Evolutionary conservation across 192 early-diverging fungal genomes (phyloP).

Genomic region (Gryganskiella cystojenkinii): DNA sequence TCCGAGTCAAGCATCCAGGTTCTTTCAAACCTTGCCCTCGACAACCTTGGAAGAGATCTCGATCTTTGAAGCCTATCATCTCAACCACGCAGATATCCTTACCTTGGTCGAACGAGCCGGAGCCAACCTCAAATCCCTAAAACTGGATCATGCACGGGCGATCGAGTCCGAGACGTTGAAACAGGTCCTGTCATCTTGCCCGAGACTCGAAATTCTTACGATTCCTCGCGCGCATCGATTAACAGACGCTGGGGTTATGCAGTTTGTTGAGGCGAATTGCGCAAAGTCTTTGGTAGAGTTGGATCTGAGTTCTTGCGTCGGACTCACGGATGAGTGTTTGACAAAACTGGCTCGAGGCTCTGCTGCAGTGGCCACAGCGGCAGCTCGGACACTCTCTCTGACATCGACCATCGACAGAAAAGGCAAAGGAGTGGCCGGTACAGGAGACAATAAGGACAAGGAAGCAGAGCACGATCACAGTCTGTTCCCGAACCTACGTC

Average conservation of each 20-base stretch:
- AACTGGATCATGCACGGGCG: slow-evolving; percentile 26
- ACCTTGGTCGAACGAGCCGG: slow-evolving; percentile 27
- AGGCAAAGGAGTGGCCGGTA: slow-evolving; percentile 11
- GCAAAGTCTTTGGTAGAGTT: slow-evolving; percentile 22
- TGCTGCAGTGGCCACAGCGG: neutral
- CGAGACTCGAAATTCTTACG: slow-evolving; percentile 18
- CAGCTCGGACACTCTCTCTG: too few relatives aligned
- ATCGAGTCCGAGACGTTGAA: slow-evolving; percentile 23
- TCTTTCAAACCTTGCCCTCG: slow-evolving; percentile 26
- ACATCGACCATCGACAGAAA: neutral
- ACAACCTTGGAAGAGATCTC: slow-evolving; percentile 41
- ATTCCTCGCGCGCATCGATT: slow-evolving; percentile 39
- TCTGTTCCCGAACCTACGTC: slow-evolving; percentile 32
- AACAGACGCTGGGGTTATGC: slow-evolving; percentile 21
- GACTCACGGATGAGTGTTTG: slow-evolving; percentile 27
- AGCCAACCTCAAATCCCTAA: slow-evolving; percentile 3
- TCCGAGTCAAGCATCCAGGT: slow-evolving; percentile 12
- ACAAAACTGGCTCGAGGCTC: slow-evolving; percentile 10
- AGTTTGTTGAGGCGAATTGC: slow-evolving; percentile 27
- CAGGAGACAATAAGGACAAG: neutral
- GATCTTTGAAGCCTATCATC: slow-evolving; percentile 17
- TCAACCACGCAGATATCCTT: slow-evolving; percentile 23
- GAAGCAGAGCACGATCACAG: neutral
- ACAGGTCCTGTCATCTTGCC: slow-evolving; percentile 25
- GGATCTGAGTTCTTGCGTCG: slow-evolving; percentile 35